Base-by-base conservation (phyloP, 2,329 filamentous ascomycete species). In the Mycosphaerella sp. region DNA sequence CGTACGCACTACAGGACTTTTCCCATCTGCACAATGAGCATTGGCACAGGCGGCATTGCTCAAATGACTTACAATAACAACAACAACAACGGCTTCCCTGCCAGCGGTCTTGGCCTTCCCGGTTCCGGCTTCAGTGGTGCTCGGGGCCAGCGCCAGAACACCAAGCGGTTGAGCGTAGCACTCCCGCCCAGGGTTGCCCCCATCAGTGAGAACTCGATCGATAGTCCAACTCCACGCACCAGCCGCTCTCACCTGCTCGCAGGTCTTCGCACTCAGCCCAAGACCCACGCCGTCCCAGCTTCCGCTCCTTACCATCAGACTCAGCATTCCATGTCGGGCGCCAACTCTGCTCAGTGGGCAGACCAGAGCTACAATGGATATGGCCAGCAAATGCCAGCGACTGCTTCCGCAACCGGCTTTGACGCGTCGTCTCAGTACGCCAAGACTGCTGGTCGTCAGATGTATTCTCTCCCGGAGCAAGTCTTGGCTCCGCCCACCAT, bases 11-110 rank as follows among this genome's bases (percentile, higher is more conserved):
- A 44, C 47, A 55, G 45, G 59, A 58, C 46, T 23, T 46, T 38
- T 23, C 58, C 62, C 45, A 51, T 56, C 26, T 42, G 17, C 17
- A 51, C 21, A 51, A 67, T 75, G 76, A 79, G 76, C 74, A 85
- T 95, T 86, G 87, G 95, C 92, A 85, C 92, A 83, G 92, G 92
- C 82, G 89, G 90, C 93, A 89, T 95, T 79, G 86, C 90, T 93
- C 90, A 95, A 82, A 97, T 97, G 92, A 88, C 89, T 78, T 88
- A 85, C 79, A 60, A 60, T 69, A 60, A 58, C 53, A 40, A 39
- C 68, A 67, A 63, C 52, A 51, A 51, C 29, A 66, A 64, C 58
- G 62, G 60, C 51, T 87, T 87, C 72, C 76, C 80, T 71, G 79
- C 86, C 72, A 78, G 81, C 69, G 85, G 83, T 65, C 79, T 95